Percentiles rank a stretch among this genome's conserved stretches.
Evolutionary conservation across 306 rosid species (phyloP).

Genomic region (Fragaria vesca): DNA sequence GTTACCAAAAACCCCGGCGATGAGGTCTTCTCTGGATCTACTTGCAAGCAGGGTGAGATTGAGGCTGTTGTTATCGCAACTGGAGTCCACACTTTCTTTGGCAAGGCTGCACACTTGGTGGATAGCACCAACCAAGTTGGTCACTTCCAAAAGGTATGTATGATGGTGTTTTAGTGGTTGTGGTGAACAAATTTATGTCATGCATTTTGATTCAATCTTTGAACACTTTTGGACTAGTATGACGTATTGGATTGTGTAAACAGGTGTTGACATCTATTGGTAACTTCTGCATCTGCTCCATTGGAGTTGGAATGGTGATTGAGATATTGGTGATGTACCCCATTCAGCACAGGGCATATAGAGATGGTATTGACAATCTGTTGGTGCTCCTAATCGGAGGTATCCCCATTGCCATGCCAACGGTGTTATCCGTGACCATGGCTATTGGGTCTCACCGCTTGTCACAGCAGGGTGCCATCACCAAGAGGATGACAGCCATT

Average conservation of each 20-base stretch:
- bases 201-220: background rate
- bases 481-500: slow-evolving; percentile 97
- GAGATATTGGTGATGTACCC: slow-evolving; percentile 83
- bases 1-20: slow-evolving; percentile 74
- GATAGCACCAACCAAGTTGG: slow-evolving; percentile 96
- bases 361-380: slow-evolving; percentile 88
- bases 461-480: slow-evolving; percentile 89
- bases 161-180: background rate
- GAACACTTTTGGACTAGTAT: background rate
- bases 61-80: slow-evolving; percentile 94
- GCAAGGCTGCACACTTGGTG: slow-evolving; percentile 95
- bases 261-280: slow-evolving; percentile 95
- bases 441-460: slow-evolving; percentile 91
- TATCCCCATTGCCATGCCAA: slow-evolving; percentile 97
- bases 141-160: slow-evolving; percentile 79
- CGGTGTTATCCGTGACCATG: slow-evolving; percentile 93
- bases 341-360: slow-evolving; percentile 65
- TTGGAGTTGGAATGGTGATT: slow-evolving; percentile 75
- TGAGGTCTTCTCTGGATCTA: slow-evolving; percentile 85
- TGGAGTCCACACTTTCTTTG: slow-evolving; percentile 90
- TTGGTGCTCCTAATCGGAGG: slow-evolving; percentile 93
- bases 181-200: background rate
- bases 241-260: slow-evolving; percentile 14
- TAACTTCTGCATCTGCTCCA: slow-evolving; percentile 88
- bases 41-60: slow-evolving; percentile 93